Percentiles rank a stretch among this genome's conserved stretches.
Evolutionary conservation across 345 rosid genomes (phyloP).

Genomic region (Citrus reticulata): DNA sequence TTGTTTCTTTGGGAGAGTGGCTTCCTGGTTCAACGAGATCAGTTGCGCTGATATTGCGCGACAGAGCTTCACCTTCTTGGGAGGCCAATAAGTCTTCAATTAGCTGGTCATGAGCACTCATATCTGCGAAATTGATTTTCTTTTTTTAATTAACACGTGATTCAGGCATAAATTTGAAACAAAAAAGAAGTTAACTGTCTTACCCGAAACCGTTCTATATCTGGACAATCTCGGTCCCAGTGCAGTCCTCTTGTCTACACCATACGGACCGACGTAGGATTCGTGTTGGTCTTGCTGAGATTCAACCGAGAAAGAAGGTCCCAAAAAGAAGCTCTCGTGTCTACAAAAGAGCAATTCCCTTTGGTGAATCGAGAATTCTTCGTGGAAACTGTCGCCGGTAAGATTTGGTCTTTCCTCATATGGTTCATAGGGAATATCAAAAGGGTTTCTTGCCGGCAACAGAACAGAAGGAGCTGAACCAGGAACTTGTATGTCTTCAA

Average conservation of each 20-base stretch:
- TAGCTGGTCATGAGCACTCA: constrained; percentile 32
- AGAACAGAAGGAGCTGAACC: constrained; percentile 86
- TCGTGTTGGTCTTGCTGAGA: constrained; percentile 24
- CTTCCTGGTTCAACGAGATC: constrained; percentile 25
- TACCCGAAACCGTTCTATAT: constrained; percentile 25
- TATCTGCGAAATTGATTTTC: constrained; percentile 26
- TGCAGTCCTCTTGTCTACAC: constrained; percentile 4
- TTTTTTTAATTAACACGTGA: background rate
- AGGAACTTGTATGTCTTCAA: constrained; percentile 41
- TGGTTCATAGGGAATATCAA: constrained; percentile 84
- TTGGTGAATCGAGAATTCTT: constrained; percentile 52
- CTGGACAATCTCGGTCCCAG: constrained; percentile 10
- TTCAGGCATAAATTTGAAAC: background rate
- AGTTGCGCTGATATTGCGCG: constrained; percentile 15
- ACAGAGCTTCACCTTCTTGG: constrained; percentile 14
- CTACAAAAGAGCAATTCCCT: constrained; percentile 61
- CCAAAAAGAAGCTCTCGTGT: constrained; percentile 67
- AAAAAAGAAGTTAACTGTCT: background rate
- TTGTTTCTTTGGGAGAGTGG: constrained; percentile 13
- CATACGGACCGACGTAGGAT: background rate
- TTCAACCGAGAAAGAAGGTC: constrained; percentile 32
- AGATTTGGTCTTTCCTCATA: constrained; percentile 75
- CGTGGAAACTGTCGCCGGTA: constrained; percentile 56
- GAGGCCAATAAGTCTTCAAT: constrained; percentile 19
- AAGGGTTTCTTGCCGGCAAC: constrained; percentile 62